Conservation (phyloP, 257 asterid species). For the Petrea volubilis region DNA sequence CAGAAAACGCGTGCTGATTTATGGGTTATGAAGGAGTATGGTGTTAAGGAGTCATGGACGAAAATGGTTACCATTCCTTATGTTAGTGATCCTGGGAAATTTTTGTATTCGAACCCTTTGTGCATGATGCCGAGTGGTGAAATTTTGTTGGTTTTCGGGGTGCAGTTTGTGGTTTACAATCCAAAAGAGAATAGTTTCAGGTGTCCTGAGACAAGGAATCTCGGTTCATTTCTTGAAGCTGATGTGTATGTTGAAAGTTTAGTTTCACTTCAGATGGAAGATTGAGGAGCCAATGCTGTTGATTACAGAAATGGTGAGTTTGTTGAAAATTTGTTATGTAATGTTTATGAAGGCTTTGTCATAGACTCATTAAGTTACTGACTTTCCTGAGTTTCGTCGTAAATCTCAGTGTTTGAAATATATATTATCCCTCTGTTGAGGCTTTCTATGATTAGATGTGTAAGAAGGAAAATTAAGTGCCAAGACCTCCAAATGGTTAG, state of each 20-base stretch:
- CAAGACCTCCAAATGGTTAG: not conserved
- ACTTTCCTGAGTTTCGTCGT: not conserved
- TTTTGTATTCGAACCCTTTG: slow-evolving; percentile 26
- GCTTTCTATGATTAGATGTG: not conserved
- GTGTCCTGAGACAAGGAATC: slow-evolving; percentile 19
- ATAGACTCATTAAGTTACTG: not conserved
- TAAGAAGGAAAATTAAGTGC: not conserved
- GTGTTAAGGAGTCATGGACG: slow-evolving; percentile 45
- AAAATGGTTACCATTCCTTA: slow-evolving; percentile 38
- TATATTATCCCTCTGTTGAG: not conserved
- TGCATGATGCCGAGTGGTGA: slow-evolving; percentile 36
- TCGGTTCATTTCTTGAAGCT: slow-evolving; percentile 23
- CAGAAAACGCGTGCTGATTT: slow-evolving; percentile 23
- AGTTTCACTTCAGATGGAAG: slow-evolving; percentile 31
- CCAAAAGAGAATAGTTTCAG: slow-evolving; percentile 25
- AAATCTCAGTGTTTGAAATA: not conserved
- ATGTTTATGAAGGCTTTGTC: not conserved
- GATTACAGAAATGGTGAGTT: not conserved
- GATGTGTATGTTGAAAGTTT: slow-evolving; percentile 48
- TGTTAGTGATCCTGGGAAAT: not conserved
- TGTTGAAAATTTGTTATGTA: not conserved
- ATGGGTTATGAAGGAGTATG: slow-evolving; percentile 59
- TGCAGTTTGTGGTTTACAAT: slow-evolving; percentile 35
- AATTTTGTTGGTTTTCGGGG: slow-evolving; percentile 29
- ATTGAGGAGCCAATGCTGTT: not conserved